These are phyloP conservation scores for Kluyveromyces starmeri DNA, from an alignment of 805 yeast species.

Conservation along the genomic window DNA sequence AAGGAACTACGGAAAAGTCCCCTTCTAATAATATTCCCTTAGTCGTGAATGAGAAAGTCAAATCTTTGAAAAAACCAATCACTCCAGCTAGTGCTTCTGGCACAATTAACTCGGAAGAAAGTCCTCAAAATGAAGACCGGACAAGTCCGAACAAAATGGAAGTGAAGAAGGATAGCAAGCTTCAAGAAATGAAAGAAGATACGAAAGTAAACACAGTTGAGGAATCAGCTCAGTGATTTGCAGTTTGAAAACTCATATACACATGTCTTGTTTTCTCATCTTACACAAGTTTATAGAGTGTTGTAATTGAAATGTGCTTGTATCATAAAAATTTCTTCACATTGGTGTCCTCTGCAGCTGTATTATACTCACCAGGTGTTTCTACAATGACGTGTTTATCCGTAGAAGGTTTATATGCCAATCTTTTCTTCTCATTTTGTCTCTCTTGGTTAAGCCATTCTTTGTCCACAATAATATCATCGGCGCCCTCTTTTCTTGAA, in stretches of 20 bases:
- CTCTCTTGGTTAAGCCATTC: constrained; percentile 11
- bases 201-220: too few species aligned
- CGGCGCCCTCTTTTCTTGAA: constrained; percentile 3
- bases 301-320: too few species aligned
- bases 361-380: constrained; percentile 33
- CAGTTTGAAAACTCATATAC: too few species aligned
- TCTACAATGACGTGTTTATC: constrained; percentile 32
- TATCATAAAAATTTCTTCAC: constrained; percentile 33
- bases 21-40: constrained; percentile 7
- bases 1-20: constrained; percentile 1
- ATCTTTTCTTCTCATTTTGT: constrained; percentile 20
- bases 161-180: too few species aligned
- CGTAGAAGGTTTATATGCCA: constrained; percentile 25
- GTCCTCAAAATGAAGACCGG: neutral
- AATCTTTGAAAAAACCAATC: constrained; percentile 3
- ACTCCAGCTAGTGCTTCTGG: constrained; percentile 4
- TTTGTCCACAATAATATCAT: constrained; percentile 17
- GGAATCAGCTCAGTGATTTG: too few species aligned
- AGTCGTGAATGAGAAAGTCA: constrained; percentile 1
- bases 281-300: too few species aligned
- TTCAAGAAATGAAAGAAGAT: too few species aligned
- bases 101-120: neutral
- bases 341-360: constrained; percentile 31
- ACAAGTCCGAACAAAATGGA: neutral
- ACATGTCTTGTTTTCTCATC: too few species aligned